Evolutionary conservation across 805 yeast species (phyloP), one percentile per base, ranked within the genome.

Genomic region (Candida dajiaensis): DNA sequence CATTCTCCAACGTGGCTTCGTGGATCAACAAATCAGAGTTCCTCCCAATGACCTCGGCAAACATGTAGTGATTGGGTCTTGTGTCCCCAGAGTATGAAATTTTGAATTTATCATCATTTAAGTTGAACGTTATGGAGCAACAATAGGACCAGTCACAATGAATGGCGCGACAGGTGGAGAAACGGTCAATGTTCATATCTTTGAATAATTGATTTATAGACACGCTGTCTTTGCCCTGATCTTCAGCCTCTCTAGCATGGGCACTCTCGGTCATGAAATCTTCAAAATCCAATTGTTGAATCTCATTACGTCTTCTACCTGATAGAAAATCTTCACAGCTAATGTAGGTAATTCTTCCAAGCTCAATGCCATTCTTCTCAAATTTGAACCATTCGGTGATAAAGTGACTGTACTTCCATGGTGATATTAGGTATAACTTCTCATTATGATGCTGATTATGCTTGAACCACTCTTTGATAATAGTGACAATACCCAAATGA

Each of bases 41-140:
- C 19, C 59, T 49, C 2, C 97, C 98, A 44, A 87, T 76, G 3
- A 67, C 71, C 3, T 68, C 57, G 0, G 84, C 78, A 64, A 89
- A 89, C 38, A 58, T 62, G 42, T 62, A 66, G 4, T 67, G 58
- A 52, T 80, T 82, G 0, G 99, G 99, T 56, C 97, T 77, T 0
- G 98, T 88, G 61, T 94, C 99, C 12, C 99, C 99, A 2, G 97
- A 89, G 62, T 87, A 94, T 1, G 97, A 83, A 1, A 90, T 71
- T 54, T 78, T 84, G 69, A 89, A 89, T 0, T 15, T 28, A 8
- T 53, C 45, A 3, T 49, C 51, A 1, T 54, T 56, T 28, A 70
- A 56, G 9, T 63, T 64, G 45, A 84, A 76, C 2, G 73, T 61
- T 11, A 90, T 70, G 0, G 78, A 63, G 38, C 81, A 76, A 16